Base-by-base conservation (phyloP, 2,329 filamentous ascomycete genomes). In the Colletotrichum tropicicola region DNA sequence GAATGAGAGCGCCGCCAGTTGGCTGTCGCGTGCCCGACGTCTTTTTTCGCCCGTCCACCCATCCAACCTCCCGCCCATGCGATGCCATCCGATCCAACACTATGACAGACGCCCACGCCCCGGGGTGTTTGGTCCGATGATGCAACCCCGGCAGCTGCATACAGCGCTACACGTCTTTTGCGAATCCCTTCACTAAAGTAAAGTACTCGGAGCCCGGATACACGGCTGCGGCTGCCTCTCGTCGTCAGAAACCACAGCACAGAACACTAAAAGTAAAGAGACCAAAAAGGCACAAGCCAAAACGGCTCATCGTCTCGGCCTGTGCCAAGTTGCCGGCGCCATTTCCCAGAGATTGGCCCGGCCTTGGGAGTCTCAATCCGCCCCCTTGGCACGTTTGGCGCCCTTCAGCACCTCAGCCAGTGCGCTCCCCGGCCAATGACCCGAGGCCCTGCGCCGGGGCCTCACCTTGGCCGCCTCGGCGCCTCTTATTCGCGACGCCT, bases 361-460 rank as follows among this genome's bases (percentile, higher is more conserved):
- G 35, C 17, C 35, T 65, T 48, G 41, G 17, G 17, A 43, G 37
- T 58, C 57, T 54, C 35, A 44, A 49, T n/a, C 57, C 35, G 43
- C 35, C 49, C 56, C 47, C 44, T 56, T 65, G 44, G 61, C 44
- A 47, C 35, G 54, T 48, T 48, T 57, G 54, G 54, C 43, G 54
- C 19, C 54, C 43, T 57, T 39, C 43, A 48, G 21, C 43, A 47
- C 44, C 32, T 44, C 23, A 61, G 56, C 56, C 32, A 30, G 35
- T 37, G 30, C 21, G 25, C 41, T 25, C 39, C 48, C 27, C 17
- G 28, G 15, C 61, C 35, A 65, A 65, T 65, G 23, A 51, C 13
- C 28, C 37, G 35, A 27, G 17, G 28, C 57, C 49, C 35, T 65
- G 41, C 43, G 49, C 39, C 44, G 37, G 49, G 61, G 44, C 43